phyloP scores from a whole-genome alignment of 2,329 filamentous ascomycete species.

The Neurospora sp. region DNA sequence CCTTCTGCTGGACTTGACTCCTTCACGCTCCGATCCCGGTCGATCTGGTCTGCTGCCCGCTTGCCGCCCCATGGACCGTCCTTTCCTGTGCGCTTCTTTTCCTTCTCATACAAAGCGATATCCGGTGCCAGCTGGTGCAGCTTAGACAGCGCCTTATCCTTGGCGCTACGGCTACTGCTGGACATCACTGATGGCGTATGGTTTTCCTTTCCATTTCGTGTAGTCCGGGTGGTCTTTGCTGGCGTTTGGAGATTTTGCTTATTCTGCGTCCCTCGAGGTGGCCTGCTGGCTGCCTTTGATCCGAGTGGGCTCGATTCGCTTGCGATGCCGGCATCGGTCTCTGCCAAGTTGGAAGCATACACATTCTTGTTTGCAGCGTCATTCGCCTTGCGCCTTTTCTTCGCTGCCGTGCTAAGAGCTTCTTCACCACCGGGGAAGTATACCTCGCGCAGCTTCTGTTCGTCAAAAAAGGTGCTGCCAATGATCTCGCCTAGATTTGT shows the following conservation, averaged over 20 bases:
- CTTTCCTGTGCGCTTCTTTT: constrained; percentile 63
- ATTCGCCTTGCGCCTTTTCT: constrained; percentile 39
- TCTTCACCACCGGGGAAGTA: constrained; percentile 57
- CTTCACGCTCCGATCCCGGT: constrained; percentile 33
- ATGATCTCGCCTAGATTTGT: constrained; percentile 92
- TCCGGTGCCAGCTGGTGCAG: constrained; percentile 73
- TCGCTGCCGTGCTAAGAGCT: constrained; percentile 30
- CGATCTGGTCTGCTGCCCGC: constrained; percentile 47
- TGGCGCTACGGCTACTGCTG: constrained; percentile 75
- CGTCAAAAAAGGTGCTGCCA: constrained; percentile 75
- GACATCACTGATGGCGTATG: constrained; percentile 60
- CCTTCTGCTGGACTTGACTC: constrained; percentile 28
- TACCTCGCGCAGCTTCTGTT: constrained; percentile 46
- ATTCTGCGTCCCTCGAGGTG: constrained; percentile 9
- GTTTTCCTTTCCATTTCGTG: constrained; percentile 66
- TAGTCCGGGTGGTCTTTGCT: constrained; percentile 31
- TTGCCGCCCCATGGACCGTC: constrained; percentile 51
- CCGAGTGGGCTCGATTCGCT: constrained; percentile 24
- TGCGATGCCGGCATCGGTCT: constrained; percentile 30
- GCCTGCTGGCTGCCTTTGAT: constrained; percentile 6
- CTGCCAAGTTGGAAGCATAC: constrained; percentile 34
- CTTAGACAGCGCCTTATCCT: constrained; percentile 68
- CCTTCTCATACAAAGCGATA: constrained; percentile 84
- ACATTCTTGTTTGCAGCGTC: constrained; percentile 42
- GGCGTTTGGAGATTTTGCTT: constrained; percentile 26